Evolutionary conservation across 768 basidiomycete species (phyloP).

Genomic region (Tubosaeta brunneosetosa): DNA sequence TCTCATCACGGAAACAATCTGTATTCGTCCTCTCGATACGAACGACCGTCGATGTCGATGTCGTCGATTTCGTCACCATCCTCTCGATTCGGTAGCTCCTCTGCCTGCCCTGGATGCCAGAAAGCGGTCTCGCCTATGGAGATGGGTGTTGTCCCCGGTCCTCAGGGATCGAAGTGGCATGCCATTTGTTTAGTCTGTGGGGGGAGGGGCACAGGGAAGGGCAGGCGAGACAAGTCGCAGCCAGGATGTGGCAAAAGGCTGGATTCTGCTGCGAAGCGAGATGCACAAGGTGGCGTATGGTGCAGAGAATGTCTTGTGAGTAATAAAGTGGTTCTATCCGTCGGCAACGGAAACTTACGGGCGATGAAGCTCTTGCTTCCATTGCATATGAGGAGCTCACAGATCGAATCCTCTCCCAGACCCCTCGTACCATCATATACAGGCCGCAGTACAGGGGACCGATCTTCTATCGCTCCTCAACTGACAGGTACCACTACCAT

Average conservation of each 20-base stretch:
- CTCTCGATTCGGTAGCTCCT: constrained; percentile 36
- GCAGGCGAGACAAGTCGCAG: constrained; percentile 49
- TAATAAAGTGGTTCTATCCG: constrained; percentile 4
- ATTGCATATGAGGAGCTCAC: constrained; percentile 40
- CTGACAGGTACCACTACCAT: constrained; percentile 68
- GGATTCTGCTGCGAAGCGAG: constrained; percentile 77
- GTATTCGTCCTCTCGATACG: constrained; percentile 31
- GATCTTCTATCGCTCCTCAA: constrained; percentile 44
- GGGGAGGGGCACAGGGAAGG: constrained; percentile 47
- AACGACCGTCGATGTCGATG: constrained; percentile 18
- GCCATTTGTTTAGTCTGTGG: constrained; percentile 74
- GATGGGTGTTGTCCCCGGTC: constrained; percentile 79
- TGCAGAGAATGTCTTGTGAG: constrained; percentile 80
- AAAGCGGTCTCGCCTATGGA: constrained; percentile 79
- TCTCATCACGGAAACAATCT: constrained; percentile 7
- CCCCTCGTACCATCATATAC: constrained; percentile 45
- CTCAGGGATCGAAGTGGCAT: constrained; percentile 81
- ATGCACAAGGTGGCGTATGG: constrained; percentile 67
- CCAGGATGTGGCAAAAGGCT: constrained; percentile 81
- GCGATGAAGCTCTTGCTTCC: constrained; percentile 53
- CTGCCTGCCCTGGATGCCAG: constrained; percentile 70
- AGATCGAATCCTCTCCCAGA: constrained; percentile 49
- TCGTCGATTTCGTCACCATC: constrained; percentile 13
- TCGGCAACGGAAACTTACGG: constrained; percentile 2
- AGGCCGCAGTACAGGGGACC: constrained; percentile 30